Base-by-base conservation (phyloP, 768 basidiomycete species). In the Roridomyces roridus region DNA sequence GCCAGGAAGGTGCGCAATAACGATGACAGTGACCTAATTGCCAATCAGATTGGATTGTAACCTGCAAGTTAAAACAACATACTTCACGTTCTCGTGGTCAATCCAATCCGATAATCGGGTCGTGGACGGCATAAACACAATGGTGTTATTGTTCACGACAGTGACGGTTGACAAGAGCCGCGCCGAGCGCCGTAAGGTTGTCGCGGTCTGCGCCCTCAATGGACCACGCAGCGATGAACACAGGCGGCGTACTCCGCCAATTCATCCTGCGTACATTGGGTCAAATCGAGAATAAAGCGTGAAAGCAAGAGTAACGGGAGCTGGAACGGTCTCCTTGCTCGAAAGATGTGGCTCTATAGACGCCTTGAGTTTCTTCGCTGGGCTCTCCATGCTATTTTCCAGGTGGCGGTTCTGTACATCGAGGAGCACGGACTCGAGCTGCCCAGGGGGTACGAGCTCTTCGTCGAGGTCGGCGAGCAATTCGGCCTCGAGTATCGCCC, bases 401-500 rank as follows among this genome's bases (percentile, higher is more conserved):
- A 34, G 4, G 3, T 44, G 20, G 2, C 44, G 20, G 10, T 48
- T 25, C 1, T 14, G n/a, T 1, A 54, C 48, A 25, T 54, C 58
- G 4, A 40, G 36, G 0, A 34, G 43, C 5, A 44, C 48, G 11
- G 51, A 35, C 10, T 37, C 25, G 7, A 41, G 34, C 23, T n/a
- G 21, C 4, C 37, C n/a, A n/a, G n/a, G n/a, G n/a, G n/a, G n/a
- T n/a, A n/a, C n/a, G n/a, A n/a, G n/a, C n/a, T n/a, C n/a, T n/a
- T n/a, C n/a, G n/a, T n/a, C n/a, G n/a, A n/a, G n/a, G n/a, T n/a
- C 20, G 14, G 70, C 62, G 15, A 55, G 48, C 21, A 70, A 49
- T n/a, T 60, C 57, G 47, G 57, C 35, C 46, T 75, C 69, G 31
- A 74, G 58, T 17, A 52, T 48, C 0, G 70, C 73, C 91, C 90